Base-by-base conservation (phyloP, 495 filamentous ascomycete species). In the Zalerion maritima region DNA sequence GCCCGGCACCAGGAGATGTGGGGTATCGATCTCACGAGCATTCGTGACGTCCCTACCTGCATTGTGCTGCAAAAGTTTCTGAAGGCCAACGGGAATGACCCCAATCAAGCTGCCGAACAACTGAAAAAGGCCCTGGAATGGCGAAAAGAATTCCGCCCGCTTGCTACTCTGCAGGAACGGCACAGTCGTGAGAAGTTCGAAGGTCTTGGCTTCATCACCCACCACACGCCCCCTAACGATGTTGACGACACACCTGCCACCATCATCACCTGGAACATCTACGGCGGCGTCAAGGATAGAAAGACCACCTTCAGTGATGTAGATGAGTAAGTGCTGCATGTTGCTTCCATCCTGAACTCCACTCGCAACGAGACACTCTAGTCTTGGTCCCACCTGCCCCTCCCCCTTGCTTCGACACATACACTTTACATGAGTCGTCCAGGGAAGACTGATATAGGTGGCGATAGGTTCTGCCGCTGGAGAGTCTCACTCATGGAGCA, bases 61-160 rank as follows among this genome's bases (percentile, higher is more conserved):
- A 72, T 91, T 35, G 67, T 94, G 25, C 52, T 92, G 29, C 82
- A 91, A 45, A 94, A 93, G 58, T 93, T 84, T 54, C 69, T 94
- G 18, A 78, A 84, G 33, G 85, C 84, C 41, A 93, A 91, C 45
- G 67, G 73, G 26, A 77, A 80, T 24, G 73, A 87, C 39, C 43
- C 84, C 2, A 57, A 55, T 29, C 70, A 72, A 36, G 82, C 85
- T 2, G 69, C 70, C 38, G 64, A 71, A 18, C 84, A 93, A 55
- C 68, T 94, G 14, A 64, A 55, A 36, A 74, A 76, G 44, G 82
- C 84, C 1, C 58, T 93, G 8, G 62, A 77, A 27, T 94, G 82
- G 82, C 71, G 85, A 75, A 50, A 47, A 73, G 50, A 67, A 64
- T 31, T 44, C 73, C 10, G 71, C 71, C 0, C 25, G 6, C 2